A percentile compares a stretch with the other conserved stretches of the same genome.
These are phyloP conservation scores for Orychophragmus violaceus DNA, from an alignment of 345 rosid genomes.

Conservation along the genomic window DNA sequence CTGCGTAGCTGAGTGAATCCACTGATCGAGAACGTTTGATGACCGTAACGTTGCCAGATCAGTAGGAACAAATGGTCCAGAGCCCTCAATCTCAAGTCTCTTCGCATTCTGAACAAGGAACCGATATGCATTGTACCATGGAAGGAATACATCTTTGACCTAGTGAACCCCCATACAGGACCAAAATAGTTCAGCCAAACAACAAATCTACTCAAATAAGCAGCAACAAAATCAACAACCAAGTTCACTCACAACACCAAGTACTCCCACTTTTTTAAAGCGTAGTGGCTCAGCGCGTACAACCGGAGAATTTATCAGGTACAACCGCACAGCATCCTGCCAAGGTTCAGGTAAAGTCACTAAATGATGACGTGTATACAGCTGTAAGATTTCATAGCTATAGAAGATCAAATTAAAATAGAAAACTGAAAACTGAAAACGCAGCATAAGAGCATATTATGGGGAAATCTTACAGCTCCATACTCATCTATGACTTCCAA, in stretches of 20 bases:
- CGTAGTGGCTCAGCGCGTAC: constrained; percentile 96
- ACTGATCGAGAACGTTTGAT: constrained; percentile 89
- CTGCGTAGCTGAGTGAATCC: constrained; percentile 98
- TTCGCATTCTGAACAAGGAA: constrained; percentile 97
- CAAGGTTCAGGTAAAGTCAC: constrained; percentile 7
- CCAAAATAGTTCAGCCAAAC: constrained; percentile 11
- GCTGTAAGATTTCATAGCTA: background rate
- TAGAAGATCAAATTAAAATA: background rate
- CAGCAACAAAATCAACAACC: background rate
- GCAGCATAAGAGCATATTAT: background rate
- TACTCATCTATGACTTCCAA: constrained; percentile 79
- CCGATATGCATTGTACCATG: constrained; percentile 99
- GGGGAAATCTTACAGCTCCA: constrained; percentile 75
- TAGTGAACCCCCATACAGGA: constrained; percentile 26
- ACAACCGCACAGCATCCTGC: constrained; percentile 92
- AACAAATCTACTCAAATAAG: constrained; percentile 14
- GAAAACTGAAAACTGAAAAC: background rate
- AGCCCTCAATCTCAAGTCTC: constrained; percentile 91
- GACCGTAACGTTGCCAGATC: constrained; percentile 59
- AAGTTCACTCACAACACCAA: constrained; percentile 74
- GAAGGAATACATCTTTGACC: constrained; percentile 99
- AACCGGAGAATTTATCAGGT: constrained; percentile 95
- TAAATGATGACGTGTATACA: background rate
- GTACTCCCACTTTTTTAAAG: constrained; percentile 90
- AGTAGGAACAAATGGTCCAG: constrained; percentile 61